Conservation (phyloP, 2,329 filamentous ascomycete species). For the Penicillium psychrosexuale region DNA sequence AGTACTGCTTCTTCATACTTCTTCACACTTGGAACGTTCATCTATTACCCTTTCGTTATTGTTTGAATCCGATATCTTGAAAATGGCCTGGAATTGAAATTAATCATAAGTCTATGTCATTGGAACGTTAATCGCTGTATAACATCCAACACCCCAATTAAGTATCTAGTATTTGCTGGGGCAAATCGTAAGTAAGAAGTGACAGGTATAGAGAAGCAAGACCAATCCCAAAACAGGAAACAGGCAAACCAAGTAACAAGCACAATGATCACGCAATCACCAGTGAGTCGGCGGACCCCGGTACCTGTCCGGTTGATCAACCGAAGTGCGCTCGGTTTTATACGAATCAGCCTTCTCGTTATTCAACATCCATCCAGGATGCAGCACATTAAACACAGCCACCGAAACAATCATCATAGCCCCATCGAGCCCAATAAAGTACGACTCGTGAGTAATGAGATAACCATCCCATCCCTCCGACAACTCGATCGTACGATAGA, state of each 20-base stretch:
- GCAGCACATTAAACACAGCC: conserved; percentile 44
- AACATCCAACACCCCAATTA: not conserved
- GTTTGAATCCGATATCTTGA: not conserved
- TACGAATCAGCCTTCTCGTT: conserved; percentile 11
- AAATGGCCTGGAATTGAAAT: not conserved
- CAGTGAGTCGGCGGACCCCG: not conserved
- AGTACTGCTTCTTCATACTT: not conserved
- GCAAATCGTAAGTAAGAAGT: not conserved
- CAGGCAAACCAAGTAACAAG: not conserved
- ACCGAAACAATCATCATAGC: conserved; percentile 50
- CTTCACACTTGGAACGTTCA: not conserved
- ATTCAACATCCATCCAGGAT: conserved; percentile 44
- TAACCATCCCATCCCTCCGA: conserved; percentile 51
- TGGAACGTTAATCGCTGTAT: not conserved
- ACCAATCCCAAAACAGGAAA: not conserved
- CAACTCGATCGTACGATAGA: conserved; percentile 53
- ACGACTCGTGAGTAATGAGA: conserved; percentile 51
- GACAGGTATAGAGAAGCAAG: not conserved
- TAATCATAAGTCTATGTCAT: conserved; percentile 1
- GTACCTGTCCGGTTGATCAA: conserved; percentile 14
- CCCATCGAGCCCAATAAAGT: conserved; percentile 51
- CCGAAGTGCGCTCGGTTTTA: conserved; percentile 7
- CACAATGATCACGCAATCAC: not conserved
- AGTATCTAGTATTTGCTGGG: not conserved
- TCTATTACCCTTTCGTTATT: not conserved